phyloP scores from a whole-genome alignment of 2,329 filamentous ascomycete genomes.

The Chaetomiaceae sp. region DNA sequence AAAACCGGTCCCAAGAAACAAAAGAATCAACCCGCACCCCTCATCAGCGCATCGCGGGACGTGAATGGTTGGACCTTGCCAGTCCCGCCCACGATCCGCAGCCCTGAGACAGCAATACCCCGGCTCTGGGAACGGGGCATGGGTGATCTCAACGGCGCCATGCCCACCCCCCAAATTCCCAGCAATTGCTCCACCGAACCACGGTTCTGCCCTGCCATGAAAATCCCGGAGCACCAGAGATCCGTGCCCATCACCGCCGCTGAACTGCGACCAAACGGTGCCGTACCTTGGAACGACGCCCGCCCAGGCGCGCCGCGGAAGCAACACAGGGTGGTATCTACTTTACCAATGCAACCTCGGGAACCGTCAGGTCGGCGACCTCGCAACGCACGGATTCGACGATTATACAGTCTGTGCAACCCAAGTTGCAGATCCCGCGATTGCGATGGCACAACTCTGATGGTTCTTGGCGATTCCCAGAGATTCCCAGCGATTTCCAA shows the following conservation, averaged over 20 bases:
- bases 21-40: background rate
- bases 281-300: background rate
- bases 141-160: conserved; percentile 6
- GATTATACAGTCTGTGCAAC: conserved; percentile 7
- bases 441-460: background rate
- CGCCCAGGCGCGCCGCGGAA: background rate
- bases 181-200: background rate
- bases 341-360: conserved; percentile 15
- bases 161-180: too few relatives aligned
- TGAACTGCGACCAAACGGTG: too few relatives aligned
- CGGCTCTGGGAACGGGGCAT: background rate
- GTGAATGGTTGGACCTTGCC: conserved; percentile 10
- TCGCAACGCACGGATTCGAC: conserved; percentile 10
- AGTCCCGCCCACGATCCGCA: conserved; percentile 5
- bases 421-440: conserved; percentile 12
- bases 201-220: background rate
- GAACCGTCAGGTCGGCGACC: conserved; percentile 20
- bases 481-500: too few relatives aligned
- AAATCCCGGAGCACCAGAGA: background rate
- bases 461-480: background rate
- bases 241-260: background rate
- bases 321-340: background rate
- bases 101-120: background rate
- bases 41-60: background rate
- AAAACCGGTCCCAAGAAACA: background rate